Conservation (phyloP, 1,139 yeast species). For the Waltiozyma sp. region DNA sequence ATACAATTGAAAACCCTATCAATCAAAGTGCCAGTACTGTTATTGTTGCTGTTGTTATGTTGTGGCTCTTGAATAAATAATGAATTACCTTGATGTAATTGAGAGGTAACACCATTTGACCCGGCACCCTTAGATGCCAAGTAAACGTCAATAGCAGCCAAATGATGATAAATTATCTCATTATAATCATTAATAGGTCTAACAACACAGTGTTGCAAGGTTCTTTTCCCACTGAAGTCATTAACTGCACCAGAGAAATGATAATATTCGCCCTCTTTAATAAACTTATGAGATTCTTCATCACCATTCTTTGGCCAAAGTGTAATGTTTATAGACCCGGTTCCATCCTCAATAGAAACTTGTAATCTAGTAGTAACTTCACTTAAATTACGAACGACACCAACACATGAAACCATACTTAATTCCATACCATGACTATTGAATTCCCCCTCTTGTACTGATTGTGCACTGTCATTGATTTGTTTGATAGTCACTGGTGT, state of each 20-base stretch:
- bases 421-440: constrained; percentile 51
- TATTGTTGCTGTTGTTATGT: constrained; percentile 4
- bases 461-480: constrained; percentile 52
- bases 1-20: constrained; percentile 41
- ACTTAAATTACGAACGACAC: constrained; percentile 49
- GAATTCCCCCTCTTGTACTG: constrained; percentile 70
- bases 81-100: constrained; percentile 21
- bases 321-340: constrained; percentile 63
- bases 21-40: constrained; percentile 21
- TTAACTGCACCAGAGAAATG: constrained; percentile 63
- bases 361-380: constrained; percentile 41
- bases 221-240: constrained; percentile 56
- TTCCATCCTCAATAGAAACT: constrained; percentile 72
- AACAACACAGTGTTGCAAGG: constrained; percentile 54
- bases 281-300: constrained; percentile 23
- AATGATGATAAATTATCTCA: constrained; percentile 65
- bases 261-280: constrained; percentile 43
- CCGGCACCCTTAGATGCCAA: constrained; percentile 15
- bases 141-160: constrained; percentile 60
- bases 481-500: constrained; percentile 84
- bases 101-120: constrained; percentile 5
- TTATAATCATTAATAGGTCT: constrained; percentile 57
- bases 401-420: constrained; percentile 53
- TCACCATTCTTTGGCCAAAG: constrained; percentile 57
- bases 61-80: constrained; percentile 38